These are phyloP conservation scores for Aegilops sharonensis DNA, from an alignment of 176 grass and related monocot genomes.

Conservation along the genomic window DNA sequence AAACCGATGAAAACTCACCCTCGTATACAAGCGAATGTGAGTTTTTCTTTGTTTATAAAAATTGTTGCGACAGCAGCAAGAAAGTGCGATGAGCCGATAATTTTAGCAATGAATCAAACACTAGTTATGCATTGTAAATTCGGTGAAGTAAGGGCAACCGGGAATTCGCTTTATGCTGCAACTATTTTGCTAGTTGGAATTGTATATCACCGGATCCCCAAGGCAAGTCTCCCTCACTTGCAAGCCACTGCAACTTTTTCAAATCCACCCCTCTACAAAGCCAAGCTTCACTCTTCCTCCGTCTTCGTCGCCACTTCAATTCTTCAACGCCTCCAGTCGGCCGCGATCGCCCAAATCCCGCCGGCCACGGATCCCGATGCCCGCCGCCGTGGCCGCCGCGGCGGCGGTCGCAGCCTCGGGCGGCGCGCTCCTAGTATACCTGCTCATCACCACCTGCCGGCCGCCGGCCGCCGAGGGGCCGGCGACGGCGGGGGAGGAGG, in stretches of 20 bases:
- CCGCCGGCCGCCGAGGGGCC: not conserved
- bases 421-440: conserved; percentile 31
- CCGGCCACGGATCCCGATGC: conserved; percentile 30
- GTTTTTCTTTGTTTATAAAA: not conserved
- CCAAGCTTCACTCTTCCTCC: conserved; percentile 12
- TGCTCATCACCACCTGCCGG: conserved; percentile 32
- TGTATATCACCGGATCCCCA: not conserved
- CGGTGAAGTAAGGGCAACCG: not conserved
- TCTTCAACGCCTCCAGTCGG: conserved; percentile 12
- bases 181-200: not conserved
- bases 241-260: conserved; percentile 34
- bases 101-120: not conserved
- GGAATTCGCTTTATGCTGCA: not conserved
- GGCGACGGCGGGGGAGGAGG: not conserved
- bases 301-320: conserved; percentile 34
- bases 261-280: conserved; percentile 28
- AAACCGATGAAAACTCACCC: not conserved
- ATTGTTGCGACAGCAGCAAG: not conserved
- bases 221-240: conserved; percentile 22
- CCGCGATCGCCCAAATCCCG: conserved; percentile 45
- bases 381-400: conserved; percentile 36
- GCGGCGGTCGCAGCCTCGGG: conserved; percentile 40
- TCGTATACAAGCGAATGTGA: too few species aligned
- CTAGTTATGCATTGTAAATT: not conserved
- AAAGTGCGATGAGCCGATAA: not conserved